Base-by-base conservation (phyloP, 805 yeast species). In the Ogataea philodendri region DNA sequence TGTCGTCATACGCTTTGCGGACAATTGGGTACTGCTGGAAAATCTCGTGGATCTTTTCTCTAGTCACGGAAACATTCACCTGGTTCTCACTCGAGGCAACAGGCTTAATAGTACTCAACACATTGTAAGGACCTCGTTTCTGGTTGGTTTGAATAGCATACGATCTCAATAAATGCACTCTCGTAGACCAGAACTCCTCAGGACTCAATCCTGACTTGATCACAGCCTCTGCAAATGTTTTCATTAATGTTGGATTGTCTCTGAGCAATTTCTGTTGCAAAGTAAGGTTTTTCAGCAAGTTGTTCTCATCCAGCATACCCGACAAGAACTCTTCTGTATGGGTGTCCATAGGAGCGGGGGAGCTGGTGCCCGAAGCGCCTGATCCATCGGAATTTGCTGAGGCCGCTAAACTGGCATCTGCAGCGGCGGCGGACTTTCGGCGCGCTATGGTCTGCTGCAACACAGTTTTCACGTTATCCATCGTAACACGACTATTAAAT, bases 21-120 rank as follows among this genome's bases (percentile, higher is more conserved):
- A 93, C 94, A 23, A 89, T 77, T 0, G 98, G 98, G 54, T 90
- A 93, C 41, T 90, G 95, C 33, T 81, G 85, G 56, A 93, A 89
- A 15, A 93, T 87, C 45, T 84, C 94, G 38, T 77, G 80, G 52
- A 93, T 89, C 42, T 83, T 88, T 42, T 89, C 97, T 37, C 96
- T 69, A 0, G 98, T 85, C 21, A 93, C 84, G 36, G 88, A 82
- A 31, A 93, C 95, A 59, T 88, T 89, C 39, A 90, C 95, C 56
- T 87, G 86, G 60, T 90, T 90, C 54, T 90, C 97, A 36, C 86
- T 76, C 0, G 94, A 80, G 0, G 96, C 95, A 6, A 87, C 90
- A 0, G 97, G 96, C 53, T 84, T 86, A 45, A 93, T 90, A 0
- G 97, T 87, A 27, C 95, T 83, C 35, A 93, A 65, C 0, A 93